Evolutionary conservation across 225 moss, liverwort and hornwort genomes (phyloP), one percentile per base, ranked within the genome.

Genomic region (Anthoceros angustus): DNA sequence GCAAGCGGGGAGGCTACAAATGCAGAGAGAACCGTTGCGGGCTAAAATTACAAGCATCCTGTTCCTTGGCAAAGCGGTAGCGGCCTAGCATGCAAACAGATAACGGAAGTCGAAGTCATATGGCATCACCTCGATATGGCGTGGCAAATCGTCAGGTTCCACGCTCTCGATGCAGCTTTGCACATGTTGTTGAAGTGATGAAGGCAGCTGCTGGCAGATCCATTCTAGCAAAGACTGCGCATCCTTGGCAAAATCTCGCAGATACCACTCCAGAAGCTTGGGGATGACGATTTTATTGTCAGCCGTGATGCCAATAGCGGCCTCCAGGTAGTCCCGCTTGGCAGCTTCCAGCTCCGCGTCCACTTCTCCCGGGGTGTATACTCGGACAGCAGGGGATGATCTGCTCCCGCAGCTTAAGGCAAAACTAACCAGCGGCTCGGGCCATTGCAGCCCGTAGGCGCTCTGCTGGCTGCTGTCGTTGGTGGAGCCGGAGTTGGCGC

Each of bases 101-200:
- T 81, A 81, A 20, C 81, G 81, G 71, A 81, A 81, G 60, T 78
- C 78, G 71, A 78, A 81, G 69, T 81, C 81, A 62, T 81, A 81
- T 5, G 81, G 66, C 78, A 78, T 78, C 43, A 81, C 75, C 65
- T 78, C 77, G 63, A 81, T 74, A 40, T 75, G 71, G 39, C 75
- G 78, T 63, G 75, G 69, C 0, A 81, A 25, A 9, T 75, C 69
- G 11, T 78, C 81, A 60, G 75, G 72, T 65, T 66, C 72, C 60
- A 74, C 72, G 40, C 75, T 66, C 50, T 75, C 78, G 41, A 81
- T 43, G 67, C 78, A 74, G 39, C 78, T 69, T 66, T 66, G 71
- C n/a, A 77, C 69, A 63, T 68, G 62, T 10, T 71, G 71, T 66
- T 63, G 72, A 66, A 81, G 81, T 20, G 73, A 62, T 62, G 73